Evolutionary conservation across 768 basidiomycete species (phyloP).

Genomic region (Mycena chlorophos): DNA sequence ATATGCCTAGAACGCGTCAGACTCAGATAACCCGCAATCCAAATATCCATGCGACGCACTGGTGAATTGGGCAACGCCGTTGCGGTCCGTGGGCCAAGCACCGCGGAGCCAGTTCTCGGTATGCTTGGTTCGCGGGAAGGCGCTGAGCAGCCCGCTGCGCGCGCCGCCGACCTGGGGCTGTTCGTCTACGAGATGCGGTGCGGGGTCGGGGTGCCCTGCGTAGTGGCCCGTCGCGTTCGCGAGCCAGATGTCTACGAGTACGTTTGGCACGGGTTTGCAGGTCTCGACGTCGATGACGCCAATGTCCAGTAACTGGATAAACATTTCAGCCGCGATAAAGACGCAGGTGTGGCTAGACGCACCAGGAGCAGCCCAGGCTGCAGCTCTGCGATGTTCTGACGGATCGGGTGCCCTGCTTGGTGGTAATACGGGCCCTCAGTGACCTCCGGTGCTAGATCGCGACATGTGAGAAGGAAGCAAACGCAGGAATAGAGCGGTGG

Average conservation of each 20-base stretch:
- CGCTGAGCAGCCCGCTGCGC: conserved; percentile 42
- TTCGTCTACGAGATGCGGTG: conserved; percentile 42
- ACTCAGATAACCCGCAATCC: background rate
- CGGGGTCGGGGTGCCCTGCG: conserved; percentile 52
- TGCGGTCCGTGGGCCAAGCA: conserved; percentile 54
- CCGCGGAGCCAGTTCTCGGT: conserved; percentile 53
- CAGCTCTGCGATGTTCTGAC: conserved; percentile 56
- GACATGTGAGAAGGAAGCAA: background rate
- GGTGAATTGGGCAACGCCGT: conserved; percentile 55
- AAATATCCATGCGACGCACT: conserved; percentile 33
- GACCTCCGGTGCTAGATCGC: conserved; percentile 42
- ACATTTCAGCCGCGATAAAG: background rate
- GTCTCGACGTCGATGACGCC: conserved; percentile 61
- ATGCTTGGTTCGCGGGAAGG: conserved; percentile 44
- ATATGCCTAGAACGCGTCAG: conserved; percentile 39
- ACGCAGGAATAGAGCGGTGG: background rate
- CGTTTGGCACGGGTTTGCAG: conserved; percentile 53
- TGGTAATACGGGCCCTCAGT: conserved; percentile 61
- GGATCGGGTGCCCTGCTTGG: conserved; percentile 46
- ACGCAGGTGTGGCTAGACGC: conserved; percentile 15
- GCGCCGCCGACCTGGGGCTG: conserved; percentile 48
- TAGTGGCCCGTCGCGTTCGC: conserved; percentile 58
- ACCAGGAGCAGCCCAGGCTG: conserved; percentile 52
- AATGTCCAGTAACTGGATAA: conserved; percentile 47
- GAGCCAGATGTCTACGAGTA: conserved; percentile 61